Evolutionary conservation across 257 asterid species (phyloP), one percentile per base, ranked within the genome.

Genomic region (Mentha longifolia): DNA sequence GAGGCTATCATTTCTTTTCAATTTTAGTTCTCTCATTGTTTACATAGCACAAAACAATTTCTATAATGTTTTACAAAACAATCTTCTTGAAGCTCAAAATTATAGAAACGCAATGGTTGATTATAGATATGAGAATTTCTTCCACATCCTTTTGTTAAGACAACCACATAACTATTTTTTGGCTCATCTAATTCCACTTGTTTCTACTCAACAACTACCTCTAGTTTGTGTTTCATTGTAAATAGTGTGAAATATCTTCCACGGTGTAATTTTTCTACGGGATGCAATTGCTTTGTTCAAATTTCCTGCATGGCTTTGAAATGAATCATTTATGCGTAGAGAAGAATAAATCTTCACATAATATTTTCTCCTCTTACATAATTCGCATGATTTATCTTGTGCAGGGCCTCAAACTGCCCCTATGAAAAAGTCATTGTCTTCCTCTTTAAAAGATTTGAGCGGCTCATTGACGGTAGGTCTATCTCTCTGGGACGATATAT

Each of bases 391-490:
- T 61, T 56, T 58, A 67, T 60, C 74, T 81, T 49, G 54, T 77
- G 72, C 86, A 94, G 99, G 89, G 88, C 82, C 82, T 54, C 84
- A 68, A 47, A 72, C 84, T 73, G 70, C 66, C 45, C 71, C 85
- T 9, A 68, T 75, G 78, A 82, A 76, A 55, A 79, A 76, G 69
- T 79, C 97, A 58, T 65, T 56, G 79, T 66, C 61, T 72, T 75
- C 91, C 56, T 85, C 98, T 14, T 78, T 89, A 77, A 71, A 80
- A 68, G 95, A 89, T 82, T 81, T 91, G 86, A 80, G 88, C 35
- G 84, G 79, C 81, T 88, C 99, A 14, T 73, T 88, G 56, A 77
- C 77, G 87, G 99, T 86, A 80, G 42, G 72, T 64, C 46, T 66
- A 56, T 16, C 20, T 67, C 61, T 60, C 64, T 35, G 9, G 39